A percentile compares a stretch with the other conserved stretches of the same genome.
Conservation (phyloP, 2,329 filamentous ascomycete species). For the Teratosphaeria epicoccoides region DNA sequence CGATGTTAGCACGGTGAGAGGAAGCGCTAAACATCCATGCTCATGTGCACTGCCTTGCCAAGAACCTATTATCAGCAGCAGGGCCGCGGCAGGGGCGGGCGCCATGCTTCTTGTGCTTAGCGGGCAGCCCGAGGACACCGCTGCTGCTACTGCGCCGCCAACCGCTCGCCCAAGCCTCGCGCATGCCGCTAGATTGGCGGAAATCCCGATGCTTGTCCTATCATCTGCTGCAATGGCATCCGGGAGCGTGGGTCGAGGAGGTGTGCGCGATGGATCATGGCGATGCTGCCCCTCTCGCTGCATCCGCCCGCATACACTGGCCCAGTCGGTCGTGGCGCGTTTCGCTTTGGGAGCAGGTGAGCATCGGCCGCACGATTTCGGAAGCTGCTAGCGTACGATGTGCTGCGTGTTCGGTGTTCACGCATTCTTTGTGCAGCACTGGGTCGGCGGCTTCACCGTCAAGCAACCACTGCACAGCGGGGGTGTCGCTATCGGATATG, state of each 20-base stretch:
- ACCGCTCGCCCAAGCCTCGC: slow-evolving; percentile 3
- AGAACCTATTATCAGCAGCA: neutral
- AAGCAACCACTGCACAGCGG: neutral
- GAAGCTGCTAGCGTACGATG: neutral
- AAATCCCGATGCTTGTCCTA: neutral
- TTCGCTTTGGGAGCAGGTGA: neutral
- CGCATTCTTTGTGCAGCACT: neutral
- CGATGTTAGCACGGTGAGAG: neutral
- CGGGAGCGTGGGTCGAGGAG: slow-evolving; percentile 1
- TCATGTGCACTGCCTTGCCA: neutral
- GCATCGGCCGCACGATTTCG: neutral
- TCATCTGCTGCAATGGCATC: neutral
- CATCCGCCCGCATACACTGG: slow-evolving; percentile 2
- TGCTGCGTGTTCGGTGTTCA: neutral
- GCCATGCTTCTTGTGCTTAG: neutral
- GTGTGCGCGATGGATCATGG: neutral
- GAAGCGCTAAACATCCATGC: neutral
- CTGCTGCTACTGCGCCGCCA: neutral
- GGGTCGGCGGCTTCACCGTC: slow-evolving; percentile 2
- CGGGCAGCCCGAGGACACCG: neutral
- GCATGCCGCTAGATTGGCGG: neutral
- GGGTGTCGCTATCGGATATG: slow-evolving; percentile 1
- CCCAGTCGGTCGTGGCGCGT: neutral
- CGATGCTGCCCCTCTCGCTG: slow-evolving; percentile 1
- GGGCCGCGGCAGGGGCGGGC: neutral